Evolutionary conservation across 306 rosid species (phyloP).

Genomic region (Begonia loranthoides): DNA sequence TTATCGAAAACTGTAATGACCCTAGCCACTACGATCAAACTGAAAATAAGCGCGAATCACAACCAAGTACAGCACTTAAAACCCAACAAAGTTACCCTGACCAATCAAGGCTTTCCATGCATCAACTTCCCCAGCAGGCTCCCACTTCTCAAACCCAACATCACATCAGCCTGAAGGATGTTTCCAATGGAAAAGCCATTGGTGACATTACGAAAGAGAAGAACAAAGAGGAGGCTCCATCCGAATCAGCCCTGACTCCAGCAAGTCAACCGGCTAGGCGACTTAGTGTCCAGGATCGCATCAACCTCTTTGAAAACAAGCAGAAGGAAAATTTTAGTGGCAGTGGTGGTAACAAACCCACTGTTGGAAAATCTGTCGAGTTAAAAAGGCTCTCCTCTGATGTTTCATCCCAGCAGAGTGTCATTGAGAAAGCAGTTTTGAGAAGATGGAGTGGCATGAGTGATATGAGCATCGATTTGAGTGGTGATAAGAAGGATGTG

Average conservation of each 20-base stretch:
- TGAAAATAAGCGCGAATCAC: slow-evolving; percentile 9
- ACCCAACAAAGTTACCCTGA: slow-evolving; percentile 4
- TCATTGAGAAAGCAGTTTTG: slow-evolving; percentile 40
- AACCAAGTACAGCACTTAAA: slow-evolving; percentile 8
- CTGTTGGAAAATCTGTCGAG: slow-evolving; percentile 50
- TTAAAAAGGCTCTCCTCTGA: slow-evolving; percentile 77
- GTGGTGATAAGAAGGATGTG: slow-evolving; percentile 52
- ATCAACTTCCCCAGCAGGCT: slow-evolving; percentile 37
- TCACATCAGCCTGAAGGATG: slow-evolving; percentile 26
- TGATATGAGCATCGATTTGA: slow-evolving; percentile 88
- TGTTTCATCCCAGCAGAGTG: slow-evolving; percentile 16
- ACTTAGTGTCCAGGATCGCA: slow-evolving; percentile 92
- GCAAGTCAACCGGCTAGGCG: slow-evolving; percentile 45
- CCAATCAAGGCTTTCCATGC: slow-evolving; percentile 30
- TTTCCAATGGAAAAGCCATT: slow-evolving; percentile 9
- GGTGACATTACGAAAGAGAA: slow-evolving; percentile 15
- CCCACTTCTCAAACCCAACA: slow-evolving; percentile 18
- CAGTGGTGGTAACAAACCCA: slow-evolving; percentile 37
- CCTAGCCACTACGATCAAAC: slow-evolving; percentile 19
- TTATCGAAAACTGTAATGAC: slow-evolving; percentile 36
- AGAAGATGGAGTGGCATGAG: slow-evolving; percentile 93
- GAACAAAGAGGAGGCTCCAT: slow-evolving; percentile 16
- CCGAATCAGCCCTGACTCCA: slow-evolving; percentile 16
- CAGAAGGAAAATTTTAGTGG: slow-evolving; percentile 58
- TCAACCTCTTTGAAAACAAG: slow-evolving; percentile 87